These are phyloP conservation scores for Flaveria bidentis DNA, from an alignment of 129 eudicot genomes.

Conservation along the genomic window DNA sequence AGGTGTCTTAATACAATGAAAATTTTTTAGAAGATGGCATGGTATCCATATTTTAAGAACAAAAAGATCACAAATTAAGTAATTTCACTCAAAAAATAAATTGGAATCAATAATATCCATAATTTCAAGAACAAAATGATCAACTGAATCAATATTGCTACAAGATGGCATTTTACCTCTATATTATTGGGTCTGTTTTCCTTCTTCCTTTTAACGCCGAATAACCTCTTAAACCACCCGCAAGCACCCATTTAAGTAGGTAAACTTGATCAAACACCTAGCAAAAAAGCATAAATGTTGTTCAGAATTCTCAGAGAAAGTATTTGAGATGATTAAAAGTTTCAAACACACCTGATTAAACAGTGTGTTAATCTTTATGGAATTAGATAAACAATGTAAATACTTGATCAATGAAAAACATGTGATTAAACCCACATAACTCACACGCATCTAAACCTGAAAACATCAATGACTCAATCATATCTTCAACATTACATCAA, in stretches of 20 bases:
- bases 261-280: constrained; percentile 32
- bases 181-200: constrained; percentile 26
- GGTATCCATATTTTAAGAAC: too few species aligned
- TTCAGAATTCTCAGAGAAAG: neutral
- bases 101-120: neutral
- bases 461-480: neutral
- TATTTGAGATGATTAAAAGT: neutral
- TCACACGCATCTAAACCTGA: too few species aligned
- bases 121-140: neutral
- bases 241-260: constrained; percentile 39
- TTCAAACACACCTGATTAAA: neutral
- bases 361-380: neutral
- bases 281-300: constrained; percentile 1
- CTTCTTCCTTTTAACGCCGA: constrained; percentile 40
- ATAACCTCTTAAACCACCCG: constrained; percentile 46
- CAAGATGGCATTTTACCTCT: constrained; percentile 35
- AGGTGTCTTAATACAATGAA: neutral
- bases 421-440: neutral
- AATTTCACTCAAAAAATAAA: neutral
- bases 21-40: too few species aligned
- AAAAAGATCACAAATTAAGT: neutral
- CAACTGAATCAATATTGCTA: neutral
- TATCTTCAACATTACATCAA: constrained; percentile 10
- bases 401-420: neutral
- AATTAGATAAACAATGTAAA: constrained; percentile 6